A percentile compares a stretch with the other conserved stretches of the same genome.
phyloP scores from a whole-genome alignment of 2,329 filamentous ascomycete genomes.

The Cladosporium oxysporum region DNA sequence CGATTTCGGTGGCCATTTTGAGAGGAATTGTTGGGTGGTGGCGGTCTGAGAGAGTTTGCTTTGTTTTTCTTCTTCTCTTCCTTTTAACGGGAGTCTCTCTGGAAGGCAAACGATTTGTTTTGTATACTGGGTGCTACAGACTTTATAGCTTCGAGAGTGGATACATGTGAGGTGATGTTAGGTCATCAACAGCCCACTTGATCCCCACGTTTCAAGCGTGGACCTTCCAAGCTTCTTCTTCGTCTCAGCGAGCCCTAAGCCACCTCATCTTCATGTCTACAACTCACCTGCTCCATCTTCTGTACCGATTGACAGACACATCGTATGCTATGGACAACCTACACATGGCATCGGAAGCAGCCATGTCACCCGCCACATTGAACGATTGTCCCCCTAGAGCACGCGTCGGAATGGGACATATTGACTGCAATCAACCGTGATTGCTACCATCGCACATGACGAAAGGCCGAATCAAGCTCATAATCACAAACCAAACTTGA shows the following conservation, averaged over 20 bases:
- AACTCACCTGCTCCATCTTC: not conserved
- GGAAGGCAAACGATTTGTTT: not conserved
- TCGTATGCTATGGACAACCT: not conserved
- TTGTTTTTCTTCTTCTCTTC: not conserved
- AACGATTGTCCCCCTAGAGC: not conserved
- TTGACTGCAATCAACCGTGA: not conserved
- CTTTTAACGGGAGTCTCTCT: not conserved
- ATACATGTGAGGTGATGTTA: conserved; percentile 4
- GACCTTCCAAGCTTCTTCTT: not conserved
- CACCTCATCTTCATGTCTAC: not conserved
- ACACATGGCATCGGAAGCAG: not conserved
- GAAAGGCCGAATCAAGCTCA: not conserved
- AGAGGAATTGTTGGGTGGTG: not conserved
- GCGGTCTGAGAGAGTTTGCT: not conserved
- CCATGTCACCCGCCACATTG: not conserved
- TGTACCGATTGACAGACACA: not conserved
- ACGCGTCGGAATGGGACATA: not conserved
- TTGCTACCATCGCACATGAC: conserved; percentile 15
- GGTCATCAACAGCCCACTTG: conserved; percentile 2
- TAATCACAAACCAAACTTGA: not conserved
- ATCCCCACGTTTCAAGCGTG: not conserved
- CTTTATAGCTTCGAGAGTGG: conserved; percentile 11
- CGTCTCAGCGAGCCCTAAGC: not conserved
- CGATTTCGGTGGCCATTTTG: conserved; percentile 14
- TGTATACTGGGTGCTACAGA: conserved; percentile 2